Conservation (phyloP, 2,329 filamentous ascomycete species). For the Fusarium algeriense region DNA sequence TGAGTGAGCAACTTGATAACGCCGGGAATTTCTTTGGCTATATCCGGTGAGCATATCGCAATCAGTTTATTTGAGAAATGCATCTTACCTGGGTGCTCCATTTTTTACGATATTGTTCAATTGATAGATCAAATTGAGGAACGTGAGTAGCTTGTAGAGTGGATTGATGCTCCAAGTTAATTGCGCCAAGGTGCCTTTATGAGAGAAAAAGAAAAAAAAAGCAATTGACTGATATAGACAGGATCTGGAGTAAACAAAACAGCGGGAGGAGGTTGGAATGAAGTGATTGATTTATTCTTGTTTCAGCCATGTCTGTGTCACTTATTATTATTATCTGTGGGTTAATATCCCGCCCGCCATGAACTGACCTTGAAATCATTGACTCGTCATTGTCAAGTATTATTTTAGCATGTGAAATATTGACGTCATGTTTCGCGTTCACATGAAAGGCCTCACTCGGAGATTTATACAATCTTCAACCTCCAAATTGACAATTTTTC, state of each 20-base stretch:
- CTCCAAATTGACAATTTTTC: background rate
- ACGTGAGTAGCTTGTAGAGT: background rate
- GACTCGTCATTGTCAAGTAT: conserved; percentile 28
- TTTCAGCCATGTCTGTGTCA: conserved; percentile 31
- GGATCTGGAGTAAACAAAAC: conserved; percentile 8
- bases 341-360: background rate
- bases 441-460: conserved; percentile 18
- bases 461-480: conserved; percentile 7
- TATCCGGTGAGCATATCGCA: background rate
- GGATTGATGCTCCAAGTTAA: background rate
- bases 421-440: conserved; percentile 47
- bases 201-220: background rate
- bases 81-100: conserved; percentile 58
- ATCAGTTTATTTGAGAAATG: background rate
- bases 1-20: conserved; percentile 78
- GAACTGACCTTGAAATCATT: conserved; percentile 24
- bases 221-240: background rate
- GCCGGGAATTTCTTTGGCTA: conserved; percentile 69
- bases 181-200: conserved; percentile 1
- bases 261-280: conserved; percentile 29
- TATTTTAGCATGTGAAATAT: conserved; percentile 34
- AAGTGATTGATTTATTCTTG: conserved; percentile 15
- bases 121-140: background rate
- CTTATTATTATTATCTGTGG: background rate
- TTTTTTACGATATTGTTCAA: background rate